Evolutionary conservation across 306 rosid species (phyloP).

Genomic region (Astragalus glycyphyllos): DNA sequence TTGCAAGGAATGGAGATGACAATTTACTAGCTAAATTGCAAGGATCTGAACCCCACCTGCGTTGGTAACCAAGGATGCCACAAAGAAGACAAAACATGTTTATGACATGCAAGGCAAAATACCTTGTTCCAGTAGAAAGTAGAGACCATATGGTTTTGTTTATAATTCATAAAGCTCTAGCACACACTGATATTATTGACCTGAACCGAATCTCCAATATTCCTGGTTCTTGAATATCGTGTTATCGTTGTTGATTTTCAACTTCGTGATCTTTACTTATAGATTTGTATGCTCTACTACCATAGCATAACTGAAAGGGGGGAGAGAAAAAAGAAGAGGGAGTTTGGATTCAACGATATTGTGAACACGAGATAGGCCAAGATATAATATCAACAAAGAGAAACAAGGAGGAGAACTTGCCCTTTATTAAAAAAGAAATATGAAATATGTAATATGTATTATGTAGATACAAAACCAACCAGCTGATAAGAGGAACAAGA

Average conservation of each 20-base stretch:
- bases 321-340: conserved; percentile 4
- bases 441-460: conserved; percentile 5
- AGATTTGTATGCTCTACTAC: neutral
- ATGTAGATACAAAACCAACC: conserved; percentile 25
- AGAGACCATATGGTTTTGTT: conserved; percentile 10
- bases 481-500: conserved; percentile 21
- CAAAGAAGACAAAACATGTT: neutral
- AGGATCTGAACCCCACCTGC: no score
- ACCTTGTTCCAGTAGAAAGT: conserved; percentile 19
- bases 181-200: conserved; percentile 15
- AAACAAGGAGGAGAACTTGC: conserved; percentile 30
- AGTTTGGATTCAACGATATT: conserved; percentile 16
- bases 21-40: no score
- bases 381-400: conserved; percentile 3
- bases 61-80: neutral
- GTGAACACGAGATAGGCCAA: conserved; percentile 19
- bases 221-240: conserved; percentile 32
- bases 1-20: no score
- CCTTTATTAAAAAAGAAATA: conserved; percentile 40
- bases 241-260: neutral
- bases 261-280: neutral
- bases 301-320: neutral
- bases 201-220: conserved; percentile 18
- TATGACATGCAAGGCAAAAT: neutral
- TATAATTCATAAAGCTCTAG: conserved; percentile 30